Conservation (phyloP, 768 basidiomycete genomes). For the Amanita phalloides region DNA sequence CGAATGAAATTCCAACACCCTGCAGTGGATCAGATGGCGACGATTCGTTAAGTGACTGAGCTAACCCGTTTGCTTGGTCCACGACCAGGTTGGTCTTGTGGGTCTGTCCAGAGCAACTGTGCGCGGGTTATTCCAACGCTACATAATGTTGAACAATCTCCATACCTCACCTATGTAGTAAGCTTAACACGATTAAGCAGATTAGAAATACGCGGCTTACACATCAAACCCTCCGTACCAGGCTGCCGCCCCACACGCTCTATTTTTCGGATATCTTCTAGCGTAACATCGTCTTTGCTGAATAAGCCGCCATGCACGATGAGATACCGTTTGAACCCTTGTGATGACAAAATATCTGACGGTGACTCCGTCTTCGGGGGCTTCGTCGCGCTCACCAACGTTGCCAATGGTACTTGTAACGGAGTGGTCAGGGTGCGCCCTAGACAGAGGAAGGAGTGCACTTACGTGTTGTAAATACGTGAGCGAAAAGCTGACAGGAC, state of each 20-base stretch:
- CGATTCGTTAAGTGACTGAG: slow-evolving; percentile 8
- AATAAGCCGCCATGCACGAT: slow-evolving; percentile 96
- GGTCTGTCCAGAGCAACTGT: slow-evolving; percentile 93
- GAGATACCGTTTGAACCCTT: slow-evolving; percentile 83
- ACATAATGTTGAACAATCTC: background rate
- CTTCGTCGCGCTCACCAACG: slow-evolving; percentile 68
- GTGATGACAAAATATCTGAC: slow-evolving; percentile 58
- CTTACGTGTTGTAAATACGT: slow-evolving; percentile 86
- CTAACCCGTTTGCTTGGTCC: slow-evolving; percentile 93
- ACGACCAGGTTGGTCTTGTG: slow-evolving; percentile 78
- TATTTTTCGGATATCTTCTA: slow-evolving; percentile 87
- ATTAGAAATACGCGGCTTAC: slow-evolving; percentile 32
- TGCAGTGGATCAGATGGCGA: slow-evolving; percentile 53
- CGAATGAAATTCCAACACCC: slow-evolving; percentile 95
- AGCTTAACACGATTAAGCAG: slow-evolving; percentile 3
- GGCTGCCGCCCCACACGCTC: slow-evolving; percentile 84
- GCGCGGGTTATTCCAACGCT: background rate
- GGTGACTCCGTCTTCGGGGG: slow-evolving; percentile 34
- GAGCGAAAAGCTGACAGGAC: slow-evolving; percentile 65
- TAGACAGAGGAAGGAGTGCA: slow-evolving; percentile 1
- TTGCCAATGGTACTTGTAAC: slow-evolving; percentile 74
- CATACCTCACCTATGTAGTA: slow-evolving; percentile 48
- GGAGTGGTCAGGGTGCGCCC: background rate
- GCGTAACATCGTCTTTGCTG: slow-evolving; percentile 88
- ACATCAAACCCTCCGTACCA: slow-evolving; percentile 92